These are phyloP conservation scores for Aspergillus vadensis DNA, from an alignment of 2,329 filamentous ascomycete species.

Conservation along the genomic window DNA sequence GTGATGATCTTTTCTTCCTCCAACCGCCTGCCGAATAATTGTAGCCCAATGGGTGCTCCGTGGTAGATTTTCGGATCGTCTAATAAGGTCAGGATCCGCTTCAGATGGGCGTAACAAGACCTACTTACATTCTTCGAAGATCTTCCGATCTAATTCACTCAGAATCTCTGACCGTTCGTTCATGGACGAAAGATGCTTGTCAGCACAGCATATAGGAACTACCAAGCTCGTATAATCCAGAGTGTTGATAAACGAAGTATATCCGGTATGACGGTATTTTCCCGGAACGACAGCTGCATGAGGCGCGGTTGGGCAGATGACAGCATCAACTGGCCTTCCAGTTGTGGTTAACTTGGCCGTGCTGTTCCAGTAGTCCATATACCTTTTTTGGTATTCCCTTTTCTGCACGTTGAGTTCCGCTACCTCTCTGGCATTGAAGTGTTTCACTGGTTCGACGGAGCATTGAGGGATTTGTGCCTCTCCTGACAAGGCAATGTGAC, in stretches of 20 bases:
- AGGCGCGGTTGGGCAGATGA: conserved; percentile 44
- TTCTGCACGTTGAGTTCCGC: conserved; percentile 36
- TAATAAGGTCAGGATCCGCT: not conserved
- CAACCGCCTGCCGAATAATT: not conserved
- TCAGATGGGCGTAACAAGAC: conserved; percentile 24
- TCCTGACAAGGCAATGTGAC: conserved; percentile 32
- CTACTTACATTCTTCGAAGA: not conserved
- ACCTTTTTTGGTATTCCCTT: conserved; percentile 38
- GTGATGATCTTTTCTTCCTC: conserved; percentile 13
- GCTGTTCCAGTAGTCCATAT: conserved; percentile 32
- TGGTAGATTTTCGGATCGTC: not conserved
- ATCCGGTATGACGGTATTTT: conserved; percentile 30
- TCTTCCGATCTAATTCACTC: not conserved
- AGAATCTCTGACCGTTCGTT: not conserved
- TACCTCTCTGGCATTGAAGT: conserved; percentile 17
- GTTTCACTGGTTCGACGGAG: conserved; percentile 24
- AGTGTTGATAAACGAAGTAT: conserved; percentile 40
- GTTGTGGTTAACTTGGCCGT: conserved; percentile 17
- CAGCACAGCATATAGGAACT: conserved; percentile 49
- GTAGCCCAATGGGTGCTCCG: not conserved
- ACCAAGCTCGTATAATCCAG: conserved; percentile 48
- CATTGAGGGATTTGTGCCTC: conserved; percentile 43
- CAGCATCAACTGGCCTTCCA: conserved; percentile 37
- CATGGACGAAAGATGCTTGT: conserved; percentile 32
- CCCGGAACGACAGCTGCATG: conserved; percentile 42